Conservation (phyloP, 2,329 filamentous ascomycete genomes). For the Aureobasidium subglaciale region DNA sequence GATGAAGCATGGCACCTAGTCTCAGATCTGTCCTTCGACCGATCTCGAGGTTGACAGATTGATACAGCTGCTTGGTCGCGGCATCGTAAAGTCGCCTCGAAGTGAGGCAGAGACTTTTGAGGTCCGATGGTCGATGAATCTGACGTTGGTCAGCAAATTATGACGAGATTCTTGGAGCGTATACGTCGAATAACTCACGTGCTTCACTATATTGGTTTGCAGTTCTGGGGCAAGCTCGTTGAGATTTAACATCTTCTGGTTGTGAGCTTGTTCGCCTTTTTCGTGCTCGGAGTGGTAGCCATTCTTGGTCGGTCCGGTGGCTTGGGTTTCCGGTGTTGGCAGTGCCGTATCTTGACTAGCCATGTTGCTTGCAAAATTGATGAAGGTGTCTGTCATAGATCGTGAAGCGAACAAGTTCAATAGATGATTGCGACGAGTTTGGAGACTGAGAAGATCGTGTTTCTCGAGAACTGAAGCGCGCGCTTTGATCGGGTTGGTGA, state of each 20-base stretch:
- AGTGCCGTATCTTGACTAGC: background rate
- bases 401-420: background rate
- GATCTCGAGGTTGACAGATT: constrained; percentile 41
- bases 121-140: constrained; percentile 41
- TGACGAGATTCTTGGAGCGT: background rate
- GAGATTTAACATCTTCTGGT: background rate
- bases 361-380: background rate
- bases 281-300: background rate
- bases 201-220: background rate
- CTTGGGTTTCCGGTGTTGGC: background rate
- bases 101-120: constrained; percentile 41
- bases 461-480: background rate
- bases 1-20: constrained; percentile 40
- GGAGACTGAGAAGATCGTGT: background rate
- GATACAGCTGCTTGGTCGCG: constrained; percentile 40
- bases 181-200: background rate
- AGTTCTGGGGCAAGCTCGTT: background rate
- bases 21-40: constrained; percentile 38
- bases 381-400: background rate
- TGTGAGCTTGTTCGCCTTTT: no score
- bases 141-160: constrained; percentile 17
- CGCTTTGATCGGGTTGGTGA: constrained; percentile 5
- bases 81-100: constrained; percentile 42
- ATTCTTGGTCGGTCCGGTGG: background rate
- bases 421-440: no score